Conservation (phyloP, 306 rosid genomes). For the Myrica gale region DNA sequence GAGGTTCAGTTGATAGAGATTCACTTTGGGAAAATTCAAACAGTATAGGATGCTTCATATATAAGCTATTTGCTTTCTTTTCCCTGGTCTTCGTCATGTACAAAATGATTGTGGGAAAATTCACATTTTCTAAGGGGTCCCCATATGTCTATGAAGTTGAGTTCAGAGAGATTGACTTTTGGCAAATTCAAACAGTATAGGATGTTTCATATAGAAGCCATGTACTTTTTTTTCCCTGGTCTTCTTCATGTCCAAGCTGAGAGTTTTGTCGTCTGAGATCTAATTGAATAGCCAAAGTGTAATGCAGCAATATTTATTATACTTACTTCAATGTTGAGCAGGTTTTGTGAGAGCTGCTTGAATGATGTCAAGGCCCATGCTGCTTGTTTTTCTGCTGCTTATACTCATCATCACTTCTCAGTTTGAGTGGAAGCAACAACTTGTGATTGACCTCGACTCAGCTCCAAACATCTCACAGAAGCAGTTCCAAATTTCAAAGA, state of each 20-base stretch:
- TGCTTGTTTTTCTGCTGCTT: slow-evolving; percentile 74
- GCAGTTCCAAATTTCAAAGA: slow-evolving; percentile 56
- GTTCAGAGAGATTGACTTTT: too few species aligned
- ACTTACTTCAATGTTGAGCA: slow-evolving; percentile 32
- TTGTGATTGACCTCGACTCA: slow-evolving; percentile 61
- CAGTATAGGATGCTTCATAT: not conserved
- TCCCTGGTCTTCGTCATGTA: not conserved
- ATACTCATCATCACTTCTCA: slow-evolving; percentile 85
- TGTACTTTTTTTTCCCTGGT: not conserved
- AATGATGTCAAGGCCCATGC: slow-evolving; percentile 75
- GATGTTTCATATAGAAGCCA: not conserved
- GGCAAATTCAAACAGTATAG: not conserved
- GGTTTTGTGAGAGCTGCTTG: slow-evolving; percentile 45
- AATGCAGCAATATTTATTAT: not conserved
- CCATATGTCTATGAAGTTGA: not conserved
- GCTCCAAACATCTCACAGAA: slow-evolving; percentile 49
- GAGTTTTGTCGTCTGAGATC: not conserved
- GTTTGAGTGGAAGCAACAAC: slow-evolving; percentile 86
- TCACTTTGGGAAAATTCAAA: not conserved
- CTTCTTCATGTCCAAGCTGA: not conserved
- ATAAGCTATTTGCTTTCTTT: not conserved
- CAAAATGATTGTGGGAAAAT: not conserved
- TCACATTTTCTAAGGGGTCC: not conserved
- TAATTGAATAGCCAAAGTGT: not conserved
- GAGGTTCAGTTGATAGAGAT: not conserved